Conservation (phyloP, 805 yeast genomes). For the Kuraishia hungarica region DNA sequence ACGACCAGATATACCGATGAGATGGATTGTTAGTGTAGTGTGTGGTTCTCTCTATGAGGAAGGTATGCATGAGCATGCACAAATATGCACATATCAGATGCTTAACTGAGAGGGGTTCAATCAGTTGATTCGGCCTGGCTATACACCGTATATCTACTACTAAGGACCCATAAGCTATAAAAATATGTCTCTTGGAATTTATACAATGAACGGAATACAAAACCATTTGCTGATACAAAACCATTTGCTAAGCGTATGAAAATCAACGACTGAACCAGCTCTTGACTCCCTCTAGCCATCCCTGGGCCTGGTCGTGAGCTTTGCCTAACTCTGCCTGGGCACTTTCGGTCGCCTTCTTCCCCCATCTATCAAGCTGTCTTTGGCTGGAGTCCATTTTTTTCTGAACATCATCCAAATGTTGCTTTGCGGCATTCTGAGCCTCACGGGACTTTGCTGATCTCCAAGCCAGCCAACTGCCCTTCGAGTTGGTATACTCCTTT, state of each 20-base stretch:
- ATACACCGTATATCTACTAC: too few species aligned
- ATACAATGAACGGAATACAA: not conserved
- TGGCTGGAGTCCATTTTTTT: conserved; percentile 16
- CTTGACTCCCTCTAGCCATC: conserved; percentile 10
- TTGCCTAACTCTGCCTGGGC: conserved; percentile 10
- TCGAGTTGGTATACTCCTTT: conserved; percentile 17
- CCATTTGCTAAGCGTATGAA: too few species aligned
- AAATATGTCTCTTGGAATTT: not conserved
- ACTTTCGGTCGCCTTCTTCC: not conserved
- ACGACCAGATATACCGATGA: not conserved
- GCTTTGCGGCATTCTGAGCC: conserved; percentile 17
- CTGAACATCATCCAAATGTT: conserved; percentile 13
- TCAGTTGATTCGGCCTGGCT: too few species aligned
- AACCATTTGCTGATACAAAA: too few species aligned
- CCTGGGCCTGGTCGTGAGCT: conserved; percentile 14
- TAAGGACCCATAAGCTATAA: too few species aligned
- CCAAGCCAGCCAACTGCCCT: conserved; percentile 20
- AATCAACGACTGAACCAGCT: conserved; percentile 9
- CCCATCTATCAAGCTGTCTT: conserved; percentile 8
- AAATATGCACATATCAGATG: not conserved
- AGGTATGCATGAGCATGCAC: not conserved
- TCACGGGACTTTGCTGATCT: conserved; percentile 19
- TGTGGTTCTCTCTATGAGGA: not conserved
- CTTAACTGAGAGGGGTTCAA: too few species aligned
- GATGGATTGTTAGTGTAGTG: not conserved